Base-by-base conservation (phyloP, 805 yeast genomes). In the Ogataea kodamae region DNA sequence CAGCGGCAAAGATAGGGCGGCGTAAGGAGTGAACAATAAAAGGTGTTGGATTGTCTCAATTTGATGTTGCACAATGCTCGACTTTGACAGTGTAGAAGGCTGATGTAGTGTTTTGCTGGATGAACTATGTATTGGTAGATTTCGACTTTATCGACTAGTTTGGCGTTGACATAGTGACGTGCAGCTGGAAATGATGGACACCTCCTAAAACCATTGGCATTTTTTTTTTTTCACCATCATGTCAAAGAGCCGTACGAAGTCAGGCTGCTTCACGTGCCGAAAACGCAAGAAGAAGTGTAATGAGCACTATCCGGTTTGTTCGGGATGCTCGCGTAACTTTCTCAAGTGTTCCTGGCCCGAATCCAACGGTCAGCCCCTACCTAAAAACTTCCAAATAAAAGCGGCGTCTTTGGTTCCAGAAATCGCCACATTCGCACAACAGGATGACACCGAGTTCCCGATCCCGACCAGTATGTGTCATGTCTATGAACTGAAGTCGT, bases 191-290 rank as follows among this genome's bases (percentile, higher is more conserved):
- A n/a, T n/a, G n/a, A n/a, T n/a, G n/a, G n/a, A n/a, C n/a, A n/a
- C n/a, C n/a, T n/a, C n/a, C n/a, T n/a, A n/a, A n/a, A n/a, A n/a
- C n/a, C n/a, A n/a, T n/a, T n/a, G n/a, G n/a, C n/a, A n/a, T n/a
- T n/a, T n/a, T 17, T 30, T 30, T 22, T 30, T 18, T 23, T 18
- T 20, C 9, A 12, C 6, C 9, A 9, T 20, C 15, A 33, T 33
- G 37, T 27, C 37, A 5, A 45, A 38, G 29, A 48, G 52, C 2
- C 46, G 62, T 38, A 46, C 62, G 5, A 59, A 50, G 35, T 49
- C 57, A 3, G 66, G 66, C 14, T 61, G 66, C 42, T 57, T 61
- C 35, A 59, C 65, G 3, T 61, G 66, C 37, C 44, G 66, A 11
- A 58, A 55, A 37, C 48, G 65, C 24, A 60, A 60, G 51, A 60